phyloP scores from a whole-genome alignment of 768 basidiomycete genomes.

The Lyophyllum shimeji region DNA sequence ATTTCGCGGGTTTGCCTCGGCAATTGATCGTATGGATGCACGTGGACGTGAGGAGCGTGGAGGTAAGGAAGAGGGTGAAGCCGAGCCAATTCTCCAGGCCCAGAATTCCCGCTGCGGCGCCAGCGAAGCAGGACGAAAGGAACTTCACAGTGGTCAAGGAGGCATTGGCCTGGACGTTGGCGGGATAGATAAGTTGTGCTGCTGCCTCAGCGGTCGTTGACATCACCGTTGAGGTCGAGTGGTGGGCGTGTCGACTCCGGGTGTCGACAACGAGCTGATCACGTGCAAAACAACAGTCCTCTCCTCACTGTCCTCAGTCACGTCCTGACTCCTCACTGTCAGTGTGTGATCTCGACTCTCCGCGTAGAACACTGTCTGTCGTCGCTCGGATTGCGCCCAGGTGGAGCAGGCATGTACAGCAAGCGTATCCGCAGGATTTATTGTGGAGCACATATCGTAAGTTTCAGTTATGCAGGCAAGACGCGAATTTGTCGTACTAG shows the following conservation, averaged over 20 bases:
- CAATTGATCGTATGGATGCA: slow-evolving; percentile 73
- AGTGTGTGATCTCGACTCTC: too few relatives aligned
- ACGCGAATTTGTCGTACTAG: too few relatives aligned
- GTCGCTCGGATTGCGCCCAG: too few relatives aligned
- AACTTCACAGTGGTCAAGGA: slow-evolving; percentile 71
- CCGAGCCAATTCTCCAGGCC: slow-evolving; percentile 85
- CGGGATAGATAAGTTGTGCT: slow-evolving; percentile 61
- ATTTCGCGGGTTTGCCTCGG: slow-evolving; percentile 60
- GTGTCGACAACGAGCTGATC: slow-evolving; percentile 7
- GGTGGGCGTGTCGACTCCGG: neutral
- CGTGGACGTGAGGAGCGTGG: slow-evolving; percentile 66
- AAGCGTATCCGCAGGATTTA: too few relatives aligned
- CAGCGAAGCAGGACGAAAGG: slow-evolving; percentile 80
- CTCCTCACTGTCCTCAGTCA: neutral
- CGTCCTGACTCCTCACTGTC: too few relatives aligned
- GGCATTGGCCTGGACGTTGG: slow-evolving; percentile 67
- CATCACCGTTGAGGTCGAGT: slow-evolving; percentile 31
- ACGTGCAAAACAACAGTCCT: slow-evolving; percentile 7
- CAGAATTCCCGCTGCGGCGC: slow-evolving; percentile 85
- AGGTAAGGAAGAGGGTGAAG: slow-evolving; percentile 72
- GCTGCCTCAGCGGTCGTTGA: slow-evolving; percentile 48
- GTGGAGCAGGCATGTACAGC: too few relatives aligned
- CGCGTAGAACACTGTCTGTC: too few relatives aligned
- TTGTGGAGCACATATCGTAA: too few relatives aligned
- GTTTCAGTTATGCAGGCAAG: too few relatives aligned